These are phyloP conservation scores for Xylaria polymorpha DNA, from an alignment of 2,329 filamentous ascomycete species.

Conservation along the genomic window DNA sequence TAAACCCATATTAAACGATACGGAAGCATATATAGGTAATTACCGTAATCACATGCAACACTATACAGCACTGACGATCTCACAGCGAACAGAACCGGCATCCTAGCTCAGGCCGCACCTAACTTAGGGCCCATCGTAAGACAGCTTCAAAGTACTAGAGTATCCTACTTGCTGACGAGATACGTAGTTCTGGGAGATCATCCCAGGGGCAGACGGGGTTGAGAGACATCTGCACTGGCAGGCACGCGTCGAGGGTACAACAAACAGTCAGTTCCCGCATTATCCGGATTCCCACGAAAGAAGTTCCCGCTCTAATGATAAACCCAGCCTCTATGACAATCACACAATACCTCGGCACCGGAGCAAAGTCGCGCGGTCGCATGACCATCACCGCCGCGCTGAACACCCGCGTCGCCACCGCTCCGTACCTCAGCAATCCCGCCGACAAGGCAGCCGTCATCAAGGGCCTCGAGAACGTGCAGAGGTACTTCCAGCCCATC, in stretches of 20 bases:
- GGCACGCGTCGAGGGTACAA: constrained; percentile 68
- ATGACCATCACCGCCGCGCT: constrained; percentile 69
- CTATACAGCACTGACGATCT: constrained; percentile 18
- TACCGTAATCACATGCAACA: not conserved
- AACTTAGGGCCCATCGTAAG: constrained; percentile 69
- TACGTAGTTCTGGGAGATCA: constrained; percentile 64
- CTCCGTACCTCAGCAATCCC: constrained; percentile 68
- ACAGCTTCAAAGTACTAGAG: not conserved
- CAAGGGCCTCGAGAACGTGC: constrained; percentile 69
- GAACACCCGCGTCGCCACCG: constrained; percentile 66
- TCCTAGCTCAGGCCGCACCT: constrained; percentile 71
- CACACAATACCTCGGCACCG: constrained; percentile 72
- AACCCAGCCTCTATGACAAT: constrained; percentile 61
- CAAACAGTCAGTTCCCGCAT: constrained; percentile 3
- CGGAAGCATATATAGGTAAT: constrained; percentile 58
- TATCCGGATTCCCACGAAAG: not conserved
- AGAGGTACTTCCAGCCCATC: constrained; percentile 64
- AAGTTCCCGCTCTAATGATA: constrained; percentile 23
- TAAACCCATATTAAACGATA: constrained; percentile 58
- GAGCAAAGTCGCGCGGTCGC: constrained; percentile 69
- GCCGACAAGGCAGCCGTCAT: constrained; percentile 71
- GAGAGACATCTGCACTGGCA: constrained; percentile 74
- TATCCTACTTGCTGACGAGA: constrained; percentile 28
- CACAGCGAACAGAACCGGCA: constrained; percentile 57
- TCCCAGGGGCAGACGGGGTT: constrained; percentile 66